Conservation (phyloP, 352 stramenopile genomes). For the Phytophthora cryptogea region DNA sequence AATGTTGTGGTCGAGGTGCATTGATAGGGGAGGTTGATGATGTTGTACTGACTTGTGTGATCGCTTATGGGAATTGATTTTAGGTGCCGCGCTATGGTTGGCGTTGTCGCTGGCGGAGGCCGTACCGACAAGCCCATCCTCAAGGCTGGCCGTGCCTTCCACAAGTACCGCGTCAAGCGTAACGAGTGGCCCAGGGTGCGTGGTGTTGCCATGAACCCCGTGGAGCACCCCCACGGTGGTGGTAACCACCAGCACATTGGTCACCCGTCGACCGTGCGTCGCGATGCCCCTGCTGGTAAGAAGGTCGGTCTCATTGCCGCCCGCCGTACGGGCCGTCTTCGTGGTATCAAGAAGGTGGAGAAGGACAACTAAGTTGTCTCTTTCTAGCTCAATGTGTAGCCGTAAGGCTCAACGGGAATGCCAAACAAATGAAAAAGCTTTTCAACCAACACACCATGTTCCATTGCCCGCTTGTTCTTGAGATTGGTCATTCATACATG, state of each 20-base stretch:
- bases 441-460: constrained; percentile 23
- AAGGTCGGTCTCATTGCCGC: constrained; percentile 99
- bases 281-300: constrained; percentile 95
- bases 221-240: constrained; percentile 99
- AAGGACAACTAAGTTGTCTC: constrained; percentile 81
- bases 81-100: constrained; percentile 95
- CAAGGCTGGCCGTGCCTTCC: constrained; percentile 97
- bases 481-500: constrained; percentile 13
- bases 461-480: background rate
- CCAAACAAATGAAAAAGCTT: constrained; percentile 44
- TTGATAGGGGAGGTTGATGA: background rate
- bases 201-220: constrained; percentile 99
- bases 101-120: constrained; percentile 97
- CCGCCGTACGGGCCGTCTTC: constrained; percentile 96
- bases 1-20: background rate
- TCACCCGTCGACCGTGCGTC: constrained; percentile 96
- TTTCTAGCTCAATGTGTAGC: constrained; percentile 22
- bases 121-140: constrained; percentile 99
- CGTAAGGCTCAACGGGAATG: constrained; percentile 45
- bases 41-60: constrained; percentile 36
- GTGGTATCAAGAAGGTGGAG: constrained; percentile 97
- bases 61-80: constrained; percentile 37
- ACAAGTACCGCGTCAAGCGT: constrained; percentile 99
- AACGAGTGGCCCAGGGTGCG: constrained; percentile 99
- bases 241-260: constrained; percentile 99